Conservation (phyloP, 345 rosid species). For the Brassica juncea region DNA sequence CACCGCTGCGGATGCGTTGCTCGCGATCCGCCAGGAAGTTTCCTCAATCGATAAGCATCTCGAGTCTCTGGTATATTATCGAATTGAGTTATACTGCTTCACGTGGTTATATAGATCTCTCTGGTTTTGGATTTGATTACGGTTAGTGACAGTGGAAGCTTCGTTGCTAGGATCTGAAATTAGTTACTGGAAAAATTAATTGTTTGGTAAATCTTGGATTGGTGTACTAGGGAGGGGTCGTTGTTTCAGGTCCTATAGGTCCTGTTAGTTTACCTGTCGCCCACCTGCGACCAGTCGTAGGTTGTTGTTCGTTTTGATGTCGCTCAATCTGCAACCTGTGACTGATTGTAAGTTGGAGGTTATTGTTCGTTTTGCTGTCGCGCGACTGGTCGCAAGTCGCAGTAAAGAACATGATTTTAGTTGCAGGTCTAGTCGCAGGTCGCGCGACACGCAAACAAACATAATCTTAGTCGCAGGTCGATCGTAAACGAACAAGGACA, state of each 20-base stretch:
- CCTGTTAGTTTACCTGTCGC: too few relatives aligned
- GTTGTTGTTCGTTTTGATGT: not conserved
- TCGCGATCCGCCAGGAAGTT: slow-evolving; percentile 81
- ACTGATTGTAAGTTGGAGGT: too few relatives aligned
- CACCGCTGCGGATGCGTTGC: slow-evolving; percentile 88
- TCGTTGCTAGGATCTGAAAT: slow-evolving; percentile 19
- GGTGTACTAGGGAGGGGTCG: not conserved
- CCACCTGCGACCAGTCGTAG: not conserved
- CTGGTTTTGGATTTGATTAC: not conserved
- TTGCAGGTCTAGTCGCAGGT: too few relatives aligned
- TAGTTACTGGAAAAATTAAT: not conserved
- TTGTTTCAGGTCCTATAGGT: slow-evolving; percentile 1
- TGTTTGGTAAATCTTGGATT: not conserved
- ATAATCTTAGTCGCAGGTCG: too few relatives aligned
- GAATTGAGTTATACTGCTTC: not conserved
- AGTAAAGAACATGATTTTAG: too few relatives aligned
- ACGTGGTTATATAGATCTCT: not conserved
- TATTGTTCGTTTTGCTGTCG: too few relatives aligned
- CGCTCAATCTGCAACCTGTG: too few relatives aligned
- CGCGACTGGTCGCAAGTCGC: too few relatives aligned
- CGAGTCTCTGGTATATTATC: slow-evolving; percentile 64
- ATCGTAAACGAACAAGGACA: too few relatives aligned
- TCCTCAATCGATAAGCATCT: slow-evolving; percentile 88
- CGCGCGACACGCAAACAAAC: too few relatives aligned
- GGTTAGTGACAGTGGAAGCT: not conserved